phyloP scores from a whole-genome alignment of 2,329 filamentous ascomycete species.

The Penicillium sp. region DNA sequence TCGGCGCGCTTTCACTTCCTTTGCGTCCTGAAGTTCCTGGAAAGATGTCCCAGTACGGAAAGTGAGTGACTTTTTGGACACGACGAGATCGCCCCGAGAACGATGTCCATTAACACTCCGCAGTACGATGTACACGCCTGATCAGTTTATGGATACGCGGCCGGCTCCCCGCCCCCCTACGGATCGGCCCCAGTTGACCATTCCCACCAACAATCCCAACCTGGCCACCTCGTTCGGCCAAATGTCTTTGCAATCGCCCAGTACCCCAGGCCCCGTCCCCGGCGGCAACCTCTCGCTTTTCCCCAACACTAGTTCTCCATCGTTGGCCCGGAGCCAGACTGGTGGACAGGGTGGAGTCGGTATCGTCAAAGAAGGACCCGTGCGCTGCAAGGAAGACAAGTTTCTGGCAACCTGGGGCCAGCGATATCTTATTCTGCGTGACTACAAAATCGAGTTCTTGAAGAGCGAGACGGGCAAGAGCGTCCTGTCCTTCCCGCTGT shows the following conservation, averaged over 20 bases:
- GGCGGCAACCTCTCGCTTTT: conserved; percentile 57
- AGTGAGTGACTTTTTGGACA: conserved; percentile 27
- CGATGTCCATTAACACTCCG: conserved; percentile 6
- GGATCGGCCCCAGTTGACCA: conserved; percentile 75
- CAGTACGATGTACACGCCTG: conserved; percentile 58
- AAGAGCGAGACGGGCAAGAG: conserved; percentile 87
- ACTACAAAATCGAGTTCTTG: conserved; percentile 90
- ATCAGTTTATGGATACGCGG: conserved; percentile 92
- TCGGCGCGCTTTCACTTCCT: conserved; percentile 23
- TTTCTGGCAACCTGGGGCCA: conserved; percentile 81
- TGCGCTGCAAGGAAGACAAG: conserved; percentile 73
- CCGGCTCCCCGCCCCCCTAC: conserved; percentile 87
- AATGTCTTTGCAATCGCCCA: conserved; percentile 67
- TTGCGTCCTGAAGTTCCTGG: conserved; percentile 6
- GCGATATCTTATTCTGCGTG: conserved; percentile 85
- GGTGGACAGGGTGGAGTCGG: conserved; percentile 67
- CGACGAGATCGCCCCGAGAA: background rate
- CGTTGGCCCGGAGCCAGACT: conserved; percentile 60
- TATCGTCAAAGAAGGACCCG: conserved; percentile 65
- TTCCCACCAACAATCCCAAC: conserved; percentile 64
- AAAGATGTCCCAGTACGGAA: conserved; percentile 36
- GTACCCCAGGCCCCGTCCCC: conserved; percentile 46
- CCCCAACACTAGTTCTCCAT: conserved; percentile 69
- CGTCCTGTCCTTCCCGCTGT: conserved; percentile 78
- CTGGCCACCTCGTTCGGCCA: conserved; percentile 66